Percentiles rank a stretch among this genome's conserved stretches.
phyloP scores from a whole-genome alignment of 805 yeast species.

The Cyberlindnera mrakii region DNA sequence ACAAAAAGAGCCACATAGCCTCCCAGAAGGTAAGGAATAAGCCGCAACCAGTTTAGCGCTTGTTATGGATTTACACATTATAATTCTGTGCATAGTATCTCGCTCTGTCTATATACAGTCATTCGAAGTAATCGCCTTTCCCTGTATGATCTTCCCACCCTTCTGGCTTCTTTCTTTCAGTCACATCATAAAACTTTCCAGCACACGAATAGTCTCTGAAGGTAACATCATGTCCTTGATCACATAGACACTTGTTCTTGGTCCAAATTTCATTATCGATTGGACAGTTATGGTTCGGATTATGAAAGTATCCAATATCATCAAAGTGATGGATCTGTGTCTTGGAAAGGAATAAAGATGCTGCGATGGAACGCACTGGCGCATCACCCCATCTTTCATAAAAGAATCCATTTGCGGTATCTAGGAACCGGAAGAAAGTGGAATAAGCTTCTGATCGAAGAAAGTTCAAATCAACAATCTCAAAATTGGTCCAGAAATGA shows the following conservation, averaged over 20 bases:
- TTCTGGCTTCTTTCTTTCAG: constrained; percentile 49
- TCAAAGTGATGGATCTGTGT: constrained; percentile 67
- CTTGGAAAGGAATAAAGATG: constrained; percentile 59
- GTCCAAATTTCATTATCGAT: constrained; percentile 45
- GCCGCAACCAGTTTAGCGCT: background rate
- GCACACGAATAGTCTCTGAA: constrained; percentile 72
- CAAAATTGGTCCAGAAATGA: constrained; percentile 92
- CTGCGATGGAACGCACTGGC: constrained; percentile 81
- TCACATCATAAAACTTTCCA: constrained; percentile 48
- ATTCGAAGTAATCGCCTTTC: constrained; percentile 10
- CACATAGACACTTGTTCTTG: constrained; percentile 46
- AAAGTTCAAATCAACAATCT: constrained; percentile 68
- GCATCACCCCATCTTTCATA: constrained; percentile 94
- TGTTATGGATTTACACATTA: background rate
- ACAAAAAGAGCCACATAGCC: background rate
- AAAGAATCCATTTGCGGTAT: constrained; percentile 75
- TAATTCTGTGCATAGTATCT: background rate
- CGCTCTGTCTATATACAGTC: background rate
- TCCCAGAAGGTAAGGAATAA: constrained; percentile 4
- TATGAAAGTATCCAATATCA: constrained; percentile 77
- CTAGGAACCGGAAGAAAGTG: constrained; percentile 65
- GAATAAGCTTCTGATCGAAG: constrained; percentile 68
- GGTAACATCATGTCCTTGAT: constrained; percentile 62
- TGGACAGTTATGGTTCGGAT: constrained; percentile 75
- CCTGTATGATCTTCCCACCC: constrained; percentile 58